Evolutionary conservation across 495 filamentous ascomycete genomes (phyloP).

Genomic region (Trichoderma virens): DNA sequence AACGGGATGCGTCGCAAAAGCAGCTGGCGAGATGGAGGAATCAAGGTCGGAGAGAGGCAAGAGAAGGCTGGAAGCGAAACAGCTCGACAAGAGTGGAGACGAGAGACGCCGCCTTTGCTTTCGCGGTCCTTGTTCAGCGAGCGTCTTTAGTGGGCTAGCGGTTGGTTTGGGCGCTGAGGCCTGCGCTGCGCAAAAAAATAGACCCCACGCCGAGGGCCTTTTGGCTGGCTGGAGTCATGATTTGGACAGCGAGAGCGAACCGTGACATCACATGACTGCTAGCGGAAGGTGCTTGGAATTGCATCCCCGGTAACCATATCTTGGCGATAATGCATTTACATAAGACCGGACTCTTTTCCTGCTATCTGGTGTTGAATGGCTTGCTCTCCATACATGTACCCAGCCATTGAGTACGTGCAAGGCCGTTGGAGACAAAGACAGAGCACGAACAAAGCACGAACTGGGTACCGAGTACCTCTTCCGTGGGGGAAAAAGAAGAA

Average conservation of each 20-base stretch:
- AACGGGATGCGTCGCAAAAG: neutral
- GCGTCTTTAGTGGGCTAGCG: neutral
- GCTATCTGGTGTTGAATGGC: too few relatives aligned
- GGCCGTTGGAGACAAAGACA: too few relatives aligned
- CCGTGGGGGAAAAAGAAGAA: neutral
- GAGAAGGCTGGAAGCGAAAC: conserved; percentile 4
- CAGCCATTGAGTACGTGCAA: too few relatives aligned
- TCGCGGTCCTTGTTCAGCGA: neutral
- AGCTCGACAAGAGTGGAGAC: neutral
- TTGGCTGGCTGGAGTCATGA: neutral
- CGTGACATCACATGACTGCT: conserved; percentile 8
- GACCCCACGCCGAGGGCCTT: neutral
- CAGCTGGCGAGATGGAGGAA: neutral
- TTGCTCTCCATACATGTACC: too few relatives aligned
- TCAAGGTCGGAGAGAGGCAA: neutral
- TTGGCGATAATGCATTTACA: too few relatives aligned
- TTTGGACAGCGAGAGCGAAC: neutral
- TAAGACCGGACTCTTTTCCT: too few relatives aligned
- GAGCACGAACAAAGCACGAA: too few relatives aligned
- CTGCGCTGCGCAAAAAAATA: conserved; percentile 1
- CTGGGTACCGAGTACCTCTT: neutral
- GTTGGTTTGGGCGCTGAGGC: neutral
- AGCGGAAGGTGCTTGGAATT: neutral
- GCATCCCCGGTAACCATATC: too few relatives aligned
- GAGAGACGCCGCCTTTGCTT: neutral